These are phyloP conservation scores for Lumnitzera racemosa DNA, from an alignment of 345 rosid genomes.

Conservation along the genomic window DNA sequence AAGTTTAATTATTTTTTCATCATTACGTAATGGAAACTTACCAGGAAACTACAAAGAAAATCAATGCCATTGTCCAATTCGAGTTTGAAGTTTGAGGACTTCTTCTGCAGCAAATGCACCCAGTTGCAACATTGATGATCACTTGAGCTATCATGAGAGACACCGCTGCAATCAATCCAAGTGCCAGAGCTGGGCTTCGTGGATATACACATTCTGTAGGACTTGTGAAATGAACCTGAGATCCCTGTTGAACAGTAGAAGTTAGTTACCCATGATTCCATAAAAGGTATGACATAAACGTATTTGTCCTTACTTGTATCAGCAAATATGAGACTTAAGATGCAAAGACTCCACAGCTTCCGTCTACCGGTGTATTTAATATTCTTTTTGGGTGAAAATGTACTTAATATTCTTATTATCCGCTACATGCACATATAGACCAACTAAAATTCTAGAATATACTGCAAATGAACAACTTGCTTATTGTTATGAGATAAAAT, in stretches of 20 bases:
- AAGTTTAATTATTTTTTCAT: neutral
- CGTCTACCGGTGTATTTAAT: no score
- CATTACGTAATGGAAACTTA: conserved; percentile 15
- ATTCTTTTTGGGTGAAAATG: no score
- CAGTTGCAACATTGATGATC: conserved; percentile 42
- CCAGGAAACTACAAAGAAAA: conserved; percentile 79
- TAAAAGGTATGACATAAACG: neutral
- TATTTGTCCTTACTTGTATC: neutral
- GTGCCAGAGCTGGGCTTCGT: conserved; percentile 59
- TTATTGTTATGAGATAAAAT: no score
- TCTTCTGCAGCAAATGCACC: conserved; percentile 78
- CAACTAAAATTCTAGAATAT: no score
- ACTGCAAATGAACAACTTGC: no score
- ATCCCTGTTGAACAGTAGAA: conserved; percentile 39
- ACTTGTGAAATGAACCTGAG: conserved; percentile 39
- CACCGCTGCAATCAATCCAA: conserved; percentile 64
- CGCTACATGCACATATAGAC: no score
- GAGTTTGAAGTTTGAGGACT: conserved; percentile 42
- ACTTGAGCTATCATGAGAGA: conserved; percentile 65
- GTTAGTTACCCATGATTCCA: neutral
- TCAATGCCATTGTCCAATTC: conserved; percentile 54
- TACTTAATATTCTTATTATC: no score
- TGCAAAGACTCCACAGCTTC: no score
- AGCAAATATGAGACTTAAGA: no score
- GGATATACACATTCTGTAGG: conserved; percentile 53